Conservation (phyloP, 805 yeast species). For the Starmerella bombicola region DNA sequence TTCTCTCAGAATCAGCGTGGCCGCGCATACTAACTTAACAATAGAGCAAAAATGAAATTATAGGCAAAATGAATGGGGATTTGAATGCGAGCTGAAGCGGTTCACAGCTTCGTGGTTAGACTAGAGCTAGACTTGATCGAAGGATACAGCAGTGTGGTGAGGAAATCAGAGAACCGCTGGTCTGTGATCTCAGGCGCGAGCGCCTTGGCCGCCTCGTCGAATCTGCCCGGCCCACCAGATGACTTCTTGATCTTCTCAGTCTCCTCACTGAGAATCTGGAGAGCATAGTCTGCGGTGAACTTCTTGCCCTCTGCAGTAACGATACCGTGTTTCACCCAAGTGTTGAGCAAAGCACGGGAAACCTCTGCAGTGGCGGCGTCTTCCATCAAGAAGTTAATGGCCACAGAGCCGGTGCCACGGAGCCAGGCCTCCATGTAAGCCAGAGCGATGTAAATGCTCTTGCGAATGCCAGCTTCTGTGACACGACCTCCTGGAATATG, state of each 20-base stretch:
- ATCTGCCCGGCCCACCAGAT: constrained; percentile 39
- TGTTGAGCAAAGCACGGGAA: constrained; percentile 60
- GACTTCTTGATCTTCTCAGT: constrained; percentile 38
- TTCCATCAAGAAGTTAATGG: constrained; percentile 64
- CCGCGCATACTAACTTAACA: too few species aligned
- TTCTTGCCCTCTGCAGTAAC: constrained; percentile 42
- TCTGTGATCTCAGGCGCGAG: constrained; percentile 54
- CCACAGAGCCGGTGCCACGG: constrained; percentile 58
- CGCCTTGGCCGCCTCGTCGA: constrained; percentile 43
- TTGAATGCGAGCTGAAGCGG: too few species aligned
- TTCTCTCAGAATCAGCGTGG: too few species aligned
- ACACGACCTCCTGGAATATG: constrained; percentile 44
- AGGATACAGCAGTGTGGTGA: constrained; percentile 50
- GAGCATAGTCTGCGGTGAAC: constrained; percentile 42
- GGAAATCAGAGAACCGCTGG: constrained; percentile 50
- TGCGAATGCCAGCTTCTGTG: constrained; percentile 55
- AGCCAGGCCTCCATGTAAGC: constrained; percentile 67
- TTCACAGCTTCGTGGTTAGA: constrained; percentile 21
- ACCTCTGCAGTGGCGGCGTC: constrained; percentile 73
- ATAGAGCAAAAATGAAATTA: too few species aligned
- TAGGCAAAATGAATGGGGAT: too few species aligned
- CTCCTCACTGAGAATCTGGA: constrained; percentile 44
- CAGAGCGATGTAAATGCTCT: constrained; percentile 50
- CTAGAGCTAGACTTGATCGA: constrained; percentile 33
- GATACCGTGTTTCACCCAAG: constrained; percentile 59